Conservation (phyloP, 31 red algal genomes). For the Porphyra umbilicalis region DNA sequence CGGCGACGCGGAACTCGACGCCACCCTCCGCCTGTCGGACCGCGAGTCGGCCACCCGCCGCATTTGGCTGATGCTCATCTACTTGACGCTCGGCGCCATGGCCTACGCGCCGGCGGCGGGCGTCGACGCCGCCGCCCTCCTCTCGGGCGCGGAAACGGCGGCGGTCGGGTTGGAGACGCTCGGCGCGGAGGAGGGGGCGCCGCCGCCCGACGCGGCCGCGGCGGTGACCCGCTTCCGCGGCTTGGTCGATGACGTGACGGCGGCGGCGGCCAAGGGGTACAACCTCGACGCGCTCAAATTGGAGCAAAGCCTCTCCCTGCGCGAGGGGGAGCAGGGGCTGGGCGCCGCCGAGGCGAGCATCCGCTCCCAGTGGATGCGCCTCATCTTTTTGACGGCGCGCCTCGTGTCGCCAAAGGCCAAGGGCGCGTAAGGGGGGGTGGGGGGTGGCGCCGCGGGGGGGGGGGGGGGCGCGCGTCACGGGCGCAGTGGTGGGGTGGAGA, state of each 20-base stretch:
- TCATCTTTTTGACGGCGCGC: constrained; percentile 20
- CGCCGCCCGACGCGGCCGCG: neutral
- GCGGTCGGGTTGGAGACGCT: constrained; percentile 6
- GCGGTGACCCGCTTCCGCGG: constrained; percentile 10
- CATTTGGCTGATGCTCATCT: constrained; percentile 44
- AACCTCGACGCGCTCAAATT: constrained; percentile 40
- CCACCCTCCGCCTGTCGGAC: constrained; percentile 14
- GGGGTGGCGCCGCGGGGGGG: no score
- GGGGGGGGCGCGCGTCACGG: no score
- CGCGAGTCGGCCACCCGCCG: constrained; percentile 41
- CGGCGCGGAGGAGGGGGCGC: neutral
- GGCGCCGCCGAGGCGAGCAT: constrained; percentile 21
- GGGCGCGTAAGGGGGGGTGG: neutral
- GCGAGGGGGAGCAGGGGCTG: constrained; percentile 5
- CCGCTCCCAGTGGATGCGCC: constrained; percentile 32
- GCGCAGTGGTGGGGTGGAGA: no score
- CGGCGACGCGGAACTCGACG: neutral
- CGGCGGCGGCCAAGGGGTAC: constrained; percentile 43
- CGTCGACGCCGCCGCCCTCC: constrained; percentile 4
- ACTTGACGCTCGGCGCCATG: constrained; percentile 27
- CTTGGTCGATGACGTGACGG: constrained; percentile 40
- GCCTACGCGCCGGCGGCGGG: constrained; percentile 6
- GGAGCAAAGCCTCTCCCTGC: constrained; percentile 26
- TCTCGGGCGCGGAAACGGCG: constrained; percentile 10
- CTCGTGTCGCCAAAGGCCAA: neutral